phyloP scores from a whole-genome alignment of 1,139 yeast genomes.

The Yamadazyma trypodendri region DNA sequence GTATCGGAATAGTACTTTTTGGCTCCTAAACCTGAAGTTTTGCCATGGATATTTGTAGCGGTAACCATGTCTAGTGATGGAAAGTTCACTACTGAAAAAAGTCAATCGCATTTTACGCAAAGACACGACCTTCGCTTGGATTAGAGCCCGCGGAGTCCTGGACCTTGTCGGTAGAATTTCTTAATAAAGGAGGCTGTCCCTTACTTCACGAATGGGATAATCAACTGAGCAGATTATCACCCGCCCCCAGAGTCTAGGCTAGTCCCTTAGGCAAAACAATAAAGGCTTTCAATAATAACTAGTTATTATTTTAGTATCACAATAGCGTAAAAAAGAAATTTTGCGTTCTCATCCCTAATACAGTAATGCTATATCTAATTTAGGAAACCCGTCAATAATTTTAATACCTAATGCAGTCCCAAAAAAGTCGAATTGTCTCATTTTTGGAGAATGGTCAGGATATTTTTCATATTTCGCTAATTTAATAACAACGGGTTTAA shows the following conservation, averaged over 20 bases:
- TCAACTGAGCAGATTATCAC: not conserved
- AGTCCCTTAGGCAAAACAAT: not conserved
- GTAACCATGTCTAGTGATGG: too few species aligned
- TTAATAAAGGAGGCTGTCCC: too few species aligned
- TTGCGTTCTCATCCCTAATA: not conserved
- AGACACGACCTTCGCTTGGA: too few species aligned
- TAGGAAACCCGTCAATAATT: not conserved
- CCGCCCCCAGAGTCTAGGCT: not conserved
- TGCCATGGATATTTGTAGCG: too few species aligned
- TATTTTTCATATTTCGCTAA: not conserved
- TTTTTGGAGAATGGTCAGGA: conserved; percentile 1
- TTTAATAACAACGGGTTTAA: not conserved
- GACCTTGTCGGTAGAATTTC: too few species aligned
- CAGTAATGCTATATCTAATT: not conserved
- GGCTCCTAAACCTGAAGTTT: too few species aligned
- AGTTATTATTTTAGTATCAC: not conserved
- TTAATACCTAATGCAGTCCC: not conserved
- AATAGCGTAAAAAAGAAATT: not conserved
- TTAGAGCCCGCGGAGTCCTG: too few species aligned
- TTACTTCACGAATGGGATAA: too few species aligned
- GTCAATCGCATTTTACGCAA: too few species aligned
- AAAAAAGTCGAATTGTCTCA: not conserved
- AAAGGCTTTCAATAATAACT: not conserved
- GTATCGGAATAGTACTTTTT: conserved; percentile 53
- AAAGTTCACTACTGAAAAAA: too few species aligned